phyloP scores from a whole-genome alignment of 2,329 filamentous ascomycete genomes.

The Sporothrix inflata region DNA sequence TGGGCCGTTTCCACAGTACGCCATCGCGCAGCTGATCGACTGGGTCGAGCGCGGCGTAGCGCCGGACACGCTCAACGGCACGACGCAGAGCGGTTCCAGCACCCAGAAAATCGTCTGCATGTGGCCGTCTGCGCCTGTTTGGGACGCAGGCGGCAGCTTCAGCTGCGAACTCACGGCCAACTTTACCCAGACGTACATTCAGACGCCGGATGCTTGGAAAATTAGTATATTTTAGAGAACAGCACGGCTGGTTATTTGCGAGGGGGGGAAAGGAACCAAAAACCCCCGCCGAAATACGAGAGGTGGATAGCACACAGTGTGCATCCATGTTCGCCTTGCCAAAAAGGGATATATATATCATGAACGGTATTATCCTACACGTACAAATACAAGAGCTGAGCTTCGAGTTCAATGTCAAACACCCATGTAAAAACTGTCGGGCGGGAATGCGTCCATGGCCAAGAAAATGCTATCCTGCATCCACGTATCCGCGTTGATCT shows the following conservation, averaged over 20 bases:
- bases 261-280: no score
- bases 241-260: no score
- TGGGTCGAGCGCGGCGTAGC: neutral
- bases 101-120: neutral
- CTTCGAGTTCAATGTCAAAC: neutral
- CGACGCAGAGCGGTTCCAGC: neutral
- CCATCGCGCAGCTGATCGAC: constrained; percentile 6
- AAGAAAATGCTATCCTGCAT: constrained; percentile 29
- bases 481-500: constrained; percentile 27
- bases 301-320: no score
- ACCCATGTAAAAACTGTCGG: neutral
- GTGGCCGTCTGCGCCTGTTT: constrained; percentile 7
- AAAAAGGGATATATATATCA: no score
- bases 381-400: no score
- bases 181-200: neutral
- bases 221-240: neutral
- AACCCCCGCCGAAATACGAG: no score
- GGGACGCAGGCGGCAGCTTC: neutral
- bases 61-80: neutral
- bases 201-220: constrained; percentile 8
- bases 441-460: constrained; percentile 18
- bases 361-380: no score
- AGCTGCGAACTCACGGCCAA: neutral
- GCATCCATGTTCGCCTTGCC: no score
- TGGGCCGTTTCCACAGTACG: constrained; percentile 9